Base-by-base conservation (phyloP, 2,329 filamentous ascomycete genomes). In the Dactylellina leptospora region DNA sequence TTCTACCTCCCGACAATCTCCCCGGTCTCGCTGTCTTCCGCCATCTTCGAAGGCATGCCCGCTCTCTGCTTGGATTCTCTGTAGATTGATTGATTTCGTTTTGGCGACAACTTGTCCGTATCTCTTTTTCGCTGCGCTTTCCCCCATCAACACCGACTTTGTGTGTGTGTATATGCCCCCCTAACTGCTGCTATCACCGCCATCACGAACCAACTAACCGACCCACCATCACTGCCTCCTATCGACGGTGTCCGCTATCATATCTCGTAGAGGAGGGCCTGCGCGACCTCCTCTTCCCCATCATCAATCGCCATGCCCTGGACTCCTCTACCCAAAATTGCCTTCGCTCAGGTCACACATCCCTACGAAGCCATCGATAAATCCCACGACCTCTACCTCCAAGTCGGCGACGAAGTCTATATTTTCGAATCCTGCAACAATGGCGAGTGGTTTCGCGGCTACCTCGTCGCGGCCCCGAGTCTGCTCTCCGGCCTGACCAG, bases 401-500 rank as follows among this genome's bases (percentile, higher is more conserved):
- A 99, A 81, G 91, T 99, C 75, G 95, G 95, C 80, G 95, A 99
- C 85, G 95, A 99, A 82, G 84, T 99, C 75, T 99, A 99, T 82
- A 96, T 99, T 76, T 97, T 99, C 79, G 92, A 97, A 81, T 96
- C 93, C 38, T 90, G 92, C 20, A 81, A 79, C 36, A 87, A 96
- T 81, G 91, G 90, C 77, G 87, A 91, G 79, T 99, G 95, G 96
- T 90, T 93, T 81, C 89, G 95, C 60, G 95, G 95, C 69, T 99
- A 99, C 81, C 85, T 99, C 71, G 90, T 99, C 76, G 92, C 95
- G 74, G 93, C 95, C 56, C 95, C 95, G 18, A 96, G 92, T 76
- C 83, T 99, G 79, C 86, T 99, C 69, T 91, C 95, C 16, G 95
- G 93, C 50, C 83, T 99, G 79, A 97, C 92, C 9, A 93, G 90